Conservation (phyloP, 2,329 filamentous ascomycete genomes). For the Corinectria fuckeliana region DNA sequence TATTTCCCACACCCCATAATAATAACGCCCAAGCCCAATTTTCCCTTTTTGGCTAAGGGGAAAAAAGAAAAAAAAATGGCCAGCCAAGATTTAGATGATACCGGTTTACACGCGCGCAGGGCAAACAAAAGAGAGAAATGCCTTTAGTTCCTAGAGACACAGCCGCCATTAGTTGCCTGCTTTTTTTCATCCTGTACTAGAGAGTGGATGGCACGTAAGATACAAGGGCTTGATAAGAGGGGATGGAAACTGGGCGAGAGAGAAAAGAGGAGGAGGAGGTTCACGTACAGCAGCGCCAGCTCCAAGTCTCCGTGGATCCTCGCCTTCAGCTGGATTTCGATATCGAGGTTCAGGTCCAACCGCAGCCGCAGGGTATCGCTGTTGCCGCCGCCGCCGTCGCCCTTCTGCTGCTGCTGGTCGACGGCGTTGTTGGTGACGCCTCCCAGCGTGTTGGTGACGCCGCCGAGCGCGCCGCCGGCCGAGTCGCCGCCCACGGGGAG, state of each 20-base stretch:
- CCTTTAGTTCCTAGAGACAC: conserved; percentile 35
- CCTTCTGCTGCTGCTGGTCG: conserved; percentile 40
- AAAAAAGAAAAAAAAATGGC: too few relatives aligned
- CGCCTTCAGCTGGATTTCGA: conserved; percentile 86
- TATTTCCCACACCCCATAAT: too few relatives aligned
- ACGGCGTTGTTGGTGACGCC: conserved; percentile 47
- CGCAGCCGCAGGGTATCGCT: conserved; percentile 71
- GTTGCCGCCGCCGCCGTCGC: conserved; percentile 50
- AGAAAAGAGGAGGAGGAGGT: neutral
- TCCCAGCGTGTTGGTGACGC: conserved; percentile 51
- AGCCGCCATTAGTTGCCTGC: conserved; percentile 21
- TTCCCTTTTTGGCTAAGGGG: too few relatives aligned
- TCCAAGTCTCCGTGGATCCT: conserved; percentile 86
- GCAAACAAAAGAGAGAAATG: conserved; percentile 3
- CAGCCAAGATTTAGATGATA: too few relatives aligned
- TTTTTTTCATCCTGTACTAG: conserved; percentile 35
- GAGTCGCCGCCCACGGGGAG: conserved; percentile 47
- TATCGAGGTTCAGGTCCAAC: conserved; percentile 80
- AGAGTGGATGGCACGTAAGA: conserved; percentile 38
- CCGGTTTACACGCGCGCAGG: too few relatives aligned
- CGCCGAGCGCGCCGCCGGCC: conserved; percentile 45
- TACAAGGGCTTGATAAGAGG: conserved; percentile 24
- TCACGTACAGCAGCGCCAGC: conserved; percentile 68
- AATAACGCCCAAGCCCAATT: neutral
- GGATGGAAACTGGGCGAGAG: neutral